Evolutionary conservation across 768 basidiomycete genomes (phyloP), one percentile per base, ranked within the genome.

Genomic region (Glaciozyma antarctica): DNA sequence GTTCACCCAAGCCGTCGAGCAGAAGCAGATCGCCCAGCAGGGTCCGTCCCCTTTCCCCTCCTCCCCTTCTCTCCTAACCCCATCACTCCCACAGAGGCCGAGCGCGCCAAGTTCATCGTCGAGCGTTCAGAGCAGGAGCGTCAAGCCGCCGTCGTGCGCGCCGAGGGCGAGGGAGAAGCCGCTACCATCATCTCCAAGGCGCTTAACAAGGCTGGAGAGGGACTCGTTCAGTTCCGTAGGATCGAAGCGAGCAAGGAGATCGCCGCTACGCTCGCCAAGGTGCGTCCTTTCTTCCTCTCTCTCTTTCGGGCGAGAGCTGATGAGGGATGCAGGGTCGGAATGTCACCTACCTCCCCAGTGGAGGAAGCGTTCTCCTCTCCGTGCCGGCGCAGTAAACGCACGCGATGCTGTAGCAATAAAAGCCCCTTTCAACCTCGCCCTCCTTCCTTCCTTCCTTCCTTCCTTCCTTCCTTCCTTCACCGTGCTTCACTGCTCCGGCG

Each of bases 91-190:
- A 34, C 71, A 92, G 94, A 98, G 78, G 95, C 95, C 68, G 95
- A 99, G 79, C 85, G 95, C 43, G 95, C 95, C 63, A 98, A 97
- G 78, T 99, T 97, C 77, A 88, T 98, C 70, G 95, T 99, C 68
- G 95, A 99, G 80, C 97, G 95, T 83, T 93, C 95, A 34, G 95
- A 98, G 76, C 95, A 99, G 86, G 95, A 99, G 77, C 85, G 93
- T 66, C 93, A 98, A 80, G 95, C 95, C 0, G 88, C 92, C 1
- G 93, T 99, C 65, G 97, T 99, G 63, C 85, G 95, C 54, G 95
- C 95, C 1, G 94, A 99, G 77, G 95, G 95, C 60, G 94, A 99
- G 80, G 95, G 94, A 2, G 93, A 98, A 78, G 95, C 95, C 7
- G 95, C 95, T 2, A 79, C 85, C 66, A 94, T 91, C 60, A 94